Percentiles rank a stretch among this genome's conserved stretches.
Conservation (phyloP, 108 stramenopile species). For the Nannochloropsis salina region DNA sequence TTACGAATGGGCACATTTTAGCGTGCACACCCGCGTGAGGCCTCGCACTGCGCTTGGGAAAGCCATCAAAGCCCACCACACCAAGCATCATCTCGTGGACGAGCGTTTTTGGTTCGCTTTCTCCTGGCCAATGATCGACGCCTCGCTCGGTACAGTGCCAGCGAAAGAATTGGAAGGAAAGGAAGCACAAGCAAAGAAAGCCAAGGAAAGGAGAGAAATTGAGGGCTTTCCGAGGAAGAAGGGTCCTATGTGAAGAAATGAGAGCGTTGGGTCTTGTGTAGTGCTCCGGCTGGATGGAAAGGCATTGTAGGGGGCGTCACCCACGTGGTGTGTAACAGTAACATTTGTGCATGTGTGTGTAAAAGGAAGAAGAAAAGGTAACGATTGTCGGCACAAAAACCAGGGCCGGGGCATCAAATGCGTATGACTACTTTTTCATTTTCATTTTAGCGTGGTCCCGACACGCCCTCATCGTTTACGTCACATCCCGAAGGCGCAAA, state of each 20-base stretch:
- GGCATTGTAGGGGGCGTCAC: too few species aligned
- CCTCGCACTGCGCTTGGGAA: slow-evolving; percentile 30
- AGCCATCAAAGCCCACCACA: slow-evolving; percentile 42
- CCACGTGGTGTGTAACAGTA: too few species aligned
- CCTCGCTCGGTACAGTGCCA: slow-evolving; percentile 32
- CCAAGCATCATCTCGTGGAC: slow-evolving; percentile 38
- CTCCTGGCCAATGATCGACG: slow-evolving; percentile 32
- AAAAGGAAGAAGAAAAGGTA: too few species aligned
- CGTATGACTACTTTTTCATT: too few species aligned
- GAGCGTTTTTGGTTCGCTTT: slow-evolving; percentile 39
- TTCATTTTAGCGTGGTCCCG: too few species aligned
- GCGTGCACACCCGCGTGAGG: slow-evolving; percentile 40
- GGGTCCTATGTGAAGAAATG: background rate
- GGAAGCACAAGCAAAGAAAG: background rate
- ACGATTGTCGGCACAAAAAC: too few species aligned
- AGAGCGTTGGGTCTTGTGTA: too few species aligned
- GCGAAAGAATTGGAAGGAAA: background rate
- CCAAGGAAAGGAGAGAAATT: background rate
- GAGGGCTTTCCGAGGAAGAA: background rate
- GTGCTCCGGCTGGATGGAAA: too few species aligned
- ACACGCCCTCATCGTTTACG: too few species aligned
- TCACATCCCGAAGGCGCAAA: too few species aligned
- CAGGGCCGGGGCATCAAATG: too few species aligned
- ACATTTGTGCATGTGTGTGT: too few species aligned
- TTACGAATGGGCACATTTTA: slow-evolving; percentile 44